These are phyloP conservation scores for Leccinum uliginosum DNA, from an alignment of 768 basidiomycete genomes.

Conservation along the genomic window DNA sequence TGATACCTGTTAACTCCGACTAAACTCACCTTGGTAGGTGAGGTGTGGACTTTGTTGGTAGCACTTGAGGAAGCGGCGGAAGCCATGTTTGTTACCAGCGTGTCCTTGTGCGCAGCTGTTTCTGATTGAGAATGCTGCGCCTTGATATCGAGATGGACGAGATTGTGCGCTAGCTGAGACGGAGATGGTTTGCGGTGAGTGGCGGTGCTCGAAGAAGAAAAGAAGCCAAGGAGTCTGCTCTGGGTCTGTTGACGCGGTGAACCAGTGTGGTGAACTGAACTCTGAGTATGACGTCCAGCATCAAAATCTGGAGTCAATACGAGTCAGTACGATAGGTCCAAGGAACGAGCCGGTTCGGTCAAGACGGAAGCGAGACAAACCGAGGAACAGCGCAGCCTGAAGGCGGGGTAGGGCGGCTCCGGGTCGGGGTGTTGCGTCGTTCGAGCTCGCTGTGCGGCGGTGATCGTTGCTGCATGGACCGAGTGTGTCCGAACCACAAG, in stretches of 20 bases:
- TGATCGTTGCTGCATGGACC: conserved; percentile 16
- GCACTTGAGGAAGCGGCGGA: conserved; percentile 25
- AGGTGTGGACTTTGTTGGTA: conserved; percentile 28
- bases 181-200: conserved; percentile 32
- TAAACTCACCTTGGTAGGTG: conserved; percentile 32
- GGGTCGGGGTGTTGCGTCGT: conserved; percentile 48
- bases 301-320: conserved; percentile 8
- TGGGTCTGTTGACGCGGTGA: conserved; percentile 28
- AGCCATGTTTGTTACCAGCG: conserved; percentile 20
- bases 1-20: conserved; percentile 17
- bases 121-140: conserved; percentile 38
- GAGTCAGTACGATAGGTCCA: conserved; percentile 10
- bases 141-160: conserved; percentile 30
- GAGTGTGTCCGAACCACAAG: conserved; percentile 3
- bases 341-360: conserved; percentile 3
- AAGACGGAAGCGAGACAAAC: conserved; percentile 15
- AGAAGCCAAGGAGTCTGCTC: conserved; percentile 25
- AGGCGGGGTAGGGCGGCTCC: conserved; percentile 27
- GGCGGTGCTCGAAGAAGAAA: conserved; percentile 35
- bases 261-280: conserved; percentile 5
- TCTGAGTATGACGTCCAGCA: conserved; percentile 10
- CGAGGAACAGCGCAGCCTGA: conserved; percentile 12
- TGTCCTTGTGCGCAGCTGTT: conserved; percentile 20
- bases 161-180: conserved; percentile 18
- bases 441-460: conserved; percentile 37